Evolutionary conservation across 805 yeast genomes (phyloP).

Genomic region (Ogataea salicorniae): DNA sequence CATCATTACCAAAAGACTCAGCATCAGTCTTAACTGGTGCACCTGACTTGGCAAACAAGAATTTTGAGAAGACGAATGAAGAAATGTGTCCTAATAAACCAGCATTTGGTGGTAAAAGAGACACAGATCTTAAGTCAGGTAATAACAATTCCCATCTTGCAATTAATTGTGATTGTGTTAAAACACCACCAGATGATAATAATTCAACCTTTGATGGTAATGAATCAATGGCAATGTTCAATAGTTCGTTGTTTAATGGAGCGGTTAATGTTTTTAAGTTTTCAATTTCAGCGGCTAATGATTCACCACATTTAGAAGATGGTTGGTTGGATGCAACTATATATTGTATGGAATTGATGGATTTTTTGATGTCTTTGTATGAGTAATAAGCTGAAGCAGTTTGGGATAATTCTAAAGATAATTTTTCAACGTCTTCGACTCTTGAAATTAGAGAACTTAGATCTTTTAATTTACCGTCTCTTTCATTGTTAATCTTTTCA

Average conservation of each 20-base stretch:
- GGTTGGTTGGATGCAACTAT: slow-evolving; percentile 34
- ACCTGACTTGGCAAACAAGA: slow-evolving; percentile 76
- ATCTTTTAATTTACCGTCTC: slow-evolving; percentile 72
- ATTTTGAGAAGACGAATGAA: slow-evolving; percentile 68
- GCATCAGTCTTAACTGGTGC: slow-evolving; percentile 42
- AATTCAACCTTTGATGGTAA: slow-evolving; percentile 40
- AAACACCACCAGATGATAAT: slow-evolving; percentile 47
- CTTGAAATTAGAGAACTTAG: slow-evolving; percentile 55
- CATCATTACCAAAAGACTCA: slow-evolving; percentile 56
- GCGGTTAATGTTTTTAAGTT: slow-evolving; percentile 33
- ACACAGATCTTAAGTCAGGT: slow-evolving; percentile 84
- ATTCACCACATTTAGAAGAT: slow-evolving; percentile 38
- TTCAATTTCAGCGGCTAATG: slow-evolving; percentile 38
- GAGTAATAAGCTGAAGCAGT: slow-evolving; percentile 35
- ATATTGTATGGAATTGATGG: slow-evolving; percentile 38
- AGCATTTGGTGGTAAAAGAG: slow-evolving; percentile 90
- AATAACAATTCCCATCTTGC: slow-evolving; percentile 74
- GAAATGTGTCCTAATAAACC: slow-evolving; percentile 90
- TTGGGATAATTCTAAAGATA: slow-evolving; percentile 40
- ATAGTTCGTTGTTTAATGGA: slow-evolving; percentile 32
- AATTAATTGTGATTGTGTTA: slow-evolving; percentile 72
- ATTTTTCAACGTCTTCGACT: slow-evolving; percentile 50
- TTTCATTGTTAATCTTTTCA: slow-evolving; percentile 61
- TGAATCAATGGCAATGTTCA: slow-evolving; percentile 38
- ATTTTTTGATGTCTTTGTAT: slow-evolving; percentile 39